These are phyloP conservation scores for Priceomyces castillae DNA, from an alignment of 805 yeast genomes.

Conservation along the genomic window DNA sequence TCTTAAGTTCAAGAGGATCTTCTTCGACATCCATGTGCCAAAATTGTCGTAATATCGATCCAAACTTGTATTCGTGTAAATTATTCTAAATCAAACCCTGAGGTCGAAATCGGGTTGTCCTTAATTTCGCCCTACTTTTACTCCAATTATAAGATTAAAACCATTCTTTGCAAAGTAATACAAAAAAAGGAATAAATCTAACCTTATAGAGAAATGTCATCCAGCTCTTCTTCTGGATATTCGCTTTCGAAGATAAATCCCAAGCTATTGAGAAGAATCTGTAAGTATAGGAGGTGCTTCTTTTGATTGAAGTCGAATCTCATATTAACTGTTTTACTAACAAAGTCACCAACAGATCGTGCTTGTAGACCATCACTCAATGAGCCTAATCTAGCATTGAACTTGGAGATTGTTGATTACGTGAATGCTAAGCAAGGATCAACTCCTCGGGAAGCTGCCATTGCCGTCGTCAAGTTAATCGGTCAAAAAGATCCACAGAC, in stretches of 20 bases:
- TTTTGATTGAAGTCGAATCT: not conserved
- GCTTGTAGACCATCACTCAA: conserved; percentile 81
- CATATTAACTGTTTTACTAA: conserved; percentile 3
- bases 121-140: not conserved
- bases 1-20: conserved; percentile 64
- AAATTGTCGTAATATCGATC: not conserved
- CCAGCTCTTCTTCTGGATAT: conserved; percentile 20
- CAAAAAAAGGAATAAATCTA: conserved; percentile 1
- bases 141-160: not conserved
- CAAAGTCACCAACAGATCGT: conserved; percentile 45
- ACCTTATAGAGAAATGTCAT: conserved; percentile 10
- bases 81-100: not conserved
- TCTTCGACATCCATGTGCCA: conserved; percentile 3
- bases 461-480: conserved; percentile 76
- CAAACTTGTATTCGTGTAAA: not conserved
- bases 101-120: conserved; percentile 1
- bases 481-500: conserved; percentile 83
- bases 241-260: conserved; percentile 46
- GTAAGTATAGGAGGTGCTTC: conserved; percentile 24
- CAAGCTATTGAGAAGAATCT: conserved; percentile 44
- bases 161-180: not conserved
- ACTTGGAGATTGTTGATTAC: conserved; percentile 89
- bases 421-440: conserved; percentile 90
- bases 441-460: conserved; percentile 89
- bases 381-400: conserved; percentile 87